Base-by-base conservation (phyloP, 2,329 filamentous ascomycete species). In the Hypoxylon sp. region DNA sequence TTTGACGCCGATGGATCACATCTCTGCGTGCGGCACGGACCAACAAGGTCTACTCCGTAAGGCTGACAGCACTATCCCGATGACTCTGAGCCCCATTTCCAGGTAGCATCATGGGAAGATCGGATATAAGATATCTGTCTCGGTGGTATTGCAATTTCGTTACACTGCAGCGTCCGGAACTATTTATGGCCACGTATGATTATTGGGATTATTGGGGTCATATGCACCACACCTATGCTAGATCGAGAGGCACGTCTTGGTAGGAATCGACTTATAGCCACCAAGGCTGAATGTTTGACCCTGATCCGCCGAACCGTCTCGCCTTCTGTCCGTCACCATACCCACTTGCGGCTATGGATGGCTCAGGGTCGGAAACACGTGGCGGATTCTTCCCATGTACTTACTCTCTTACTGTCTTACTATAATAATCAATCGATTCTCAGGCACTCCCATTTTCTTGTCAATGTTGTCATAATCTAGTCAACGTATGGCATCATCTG, bases 61-160 rank as follows among this genome's bases (percentile, higher is more conserved):
- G 60, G 60, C 60, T 62, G 60, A 17, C 43, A 21, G 17, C 48
- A 23, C 48, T 40, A 60, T 55, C 55, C 26, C 51, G 45, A 45
- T 23, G 8, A 17, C 40, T 23, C 56, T 60, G 24, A 55, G 59
- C 55, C 55, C 51, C 55, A 54, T 52, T 51, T 47, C 23, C 57
- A 52, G 47, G 58, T 55, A 7, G 33, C 23, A 62, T 52, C 41
- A 40, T 42, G 26, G 58, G 55, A 52, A 46, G 24, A 21, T 21
- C 51, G 58, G 55, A 58, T 62, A 46, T 40, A 41, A n/a, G n/a
- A n/a, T 55, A 58, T 24, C 40, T 37, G 33, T 42, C 58, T 58
- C 51, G 42, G 45, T 33, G 23, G 18, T 27, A 13, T n/a, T 48
- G 31, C 47, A 46, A 26, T 54, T 61, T 46, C 31, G 47, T 50